Base-by-base conservation (phyloP, 179 eudicot genomes). In the Actinidia arguta region DNA sequence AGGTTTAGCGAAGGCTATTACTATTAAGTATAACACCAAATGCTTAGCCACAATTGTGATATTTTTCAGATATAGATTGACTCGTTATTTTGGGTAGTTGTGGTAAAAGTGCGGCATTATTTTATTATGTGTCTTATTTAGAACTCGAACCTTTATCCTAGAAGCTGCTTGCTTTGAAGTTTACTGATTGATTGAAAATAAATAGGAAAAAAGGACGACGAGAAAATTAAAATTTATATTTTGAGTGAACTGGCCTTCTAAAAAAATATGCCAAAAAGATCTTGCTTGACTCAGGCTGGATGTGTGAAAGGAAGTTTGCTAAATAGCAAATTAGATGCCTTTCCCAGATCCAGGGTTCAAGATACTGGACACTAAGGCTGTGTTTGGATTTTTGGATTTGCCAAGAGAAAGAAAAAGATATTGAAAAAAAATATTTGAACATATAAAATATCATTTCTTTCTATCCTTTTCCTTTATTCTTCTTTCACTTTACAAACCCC, bases 81-180 rank as follows among this genome's bases (percentile, higher is more conserved):
- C 25, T 46, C 25, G 48, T 56, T 48, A 48, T 9, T 20, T 25
- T 61, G 44, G 55, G 56, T 24, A 36, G 71, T 55, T 78, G 18
- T 58, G 11, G 67, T 24, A 39, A 5, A 1, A 47, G 0, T 7
- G 46, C 44, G 31, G 25, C 7, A 16, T 54, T 52, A 8, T 13
- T 74, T 61, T 54, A 74, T 52, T 52, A 14, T 74, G 62, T 31
- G 44, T n/a, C 22, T 10, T 0, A 27, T 72, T 48, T 18, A 22
- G 58, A 24, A 36, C 16, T 47, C 22, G 39, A 71, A 48, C 58
- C 54, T 71, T 14, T 71, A 64, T n/a, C n/a, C n/a, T n/a, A n/a
- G n/a, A 39, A 71, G 36, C 55, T 73, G 22, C 44, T 44, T 73
- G 46, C 36, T 73, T 73, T 25, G 61, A 25, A 73, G 75, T 31